phyloP scores from a whole-genome alignment of 345 rosid species.

The Boechera stricta region DNA sequence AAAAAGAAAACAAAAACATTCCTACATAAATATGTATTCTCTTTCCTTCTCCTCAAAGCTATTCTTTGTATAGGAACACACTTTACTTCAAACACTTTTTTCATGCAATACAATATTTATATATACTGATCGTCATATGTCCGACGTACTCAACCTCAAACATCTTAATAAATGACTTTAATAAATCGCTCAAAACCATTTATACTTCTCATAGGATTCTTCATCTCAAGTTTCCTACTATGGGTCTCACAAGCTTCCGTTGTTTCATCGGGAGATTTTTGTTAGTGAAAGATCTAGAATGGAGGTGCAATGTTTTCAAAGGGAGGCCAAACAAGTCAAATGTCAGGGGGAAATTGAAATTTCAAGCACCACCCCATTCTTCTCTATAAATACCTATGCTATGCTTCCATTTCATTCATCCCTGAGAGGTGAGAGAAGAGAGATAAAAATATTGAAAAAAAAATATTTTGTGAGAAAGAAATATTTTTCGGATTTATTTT shows the following conservation, averaged over 20 bases:
- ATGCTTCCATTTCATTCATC: too few relatives aligned
- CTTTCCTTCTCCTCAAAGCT: constrained; percentile 42
- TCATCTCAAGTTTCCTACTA: constrained; percentile 40
- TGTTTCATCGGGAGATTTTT: constrained; percentile 60
- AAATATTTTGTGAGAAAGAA: too few relatives aligned
- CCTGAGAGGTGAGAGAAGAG: too few relatives aligned
- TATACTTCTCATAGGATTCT: constrained; percentile 35
- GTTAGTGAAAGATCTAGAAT: too few relatives aligned
- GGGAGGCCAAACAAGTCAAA: too few relatives aligned
- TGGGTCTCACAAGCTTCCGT: constrained; percentile 56
- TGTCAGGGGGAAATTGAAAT: too few relatives aligned
- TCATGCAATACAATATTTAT: constrained; percentile 47
- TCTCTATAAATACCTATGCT: too few relatives aligned
- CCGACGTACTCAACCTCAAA: constrained; percentile 16
- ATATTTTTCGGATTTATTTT: too few relatives aligned
- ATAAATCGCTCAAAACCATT: constrained; percentile 39
- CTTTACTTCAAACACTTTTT: constrained; percentile 24
- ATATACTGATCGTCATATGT: constrained; percentile 6
- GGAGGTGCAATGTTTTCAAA: too few relatives aligned
- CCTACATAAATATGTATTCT: constrained; percentile 18
- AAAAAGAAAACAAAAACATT: constrained; percentile 8
- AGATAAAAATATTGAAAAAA: too few relatives aligned
- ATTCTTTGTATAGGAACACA: constrained; percentile 38
- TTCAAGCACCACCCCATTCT: too few relatives aligned
- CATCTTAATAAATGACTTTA: neutral